Evolutionary conservation across 129 eudicot species (phyloP).

Genomic region (Tagetes patula): DNA sequence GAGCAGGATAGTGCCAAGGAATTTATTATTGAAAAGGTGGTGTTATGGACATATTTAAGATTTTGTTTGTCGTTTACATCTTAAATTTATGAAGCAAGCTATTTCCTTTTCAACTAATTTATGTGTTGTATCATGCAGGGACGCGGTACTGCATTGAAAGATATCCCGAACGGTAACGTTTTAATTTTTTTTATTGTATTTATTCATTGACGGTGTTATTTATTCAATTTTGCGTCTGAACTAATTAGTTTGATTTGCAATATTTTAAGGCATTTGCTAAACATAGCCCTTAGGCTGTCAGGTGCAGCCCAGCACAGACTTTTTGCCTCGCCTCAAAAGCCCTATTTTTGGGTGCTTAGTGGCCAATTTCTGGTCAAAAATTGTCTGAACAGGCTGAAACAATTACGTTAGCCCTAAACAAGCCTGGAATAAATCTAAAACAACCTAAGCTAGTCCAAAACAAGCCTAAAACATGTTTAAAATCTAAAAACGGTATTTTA

Average conservation of each 20-base stretch:
- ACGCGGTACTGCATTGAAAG: conserved; percentile 85
- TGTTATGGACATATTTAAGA: conserved; percentile 9
- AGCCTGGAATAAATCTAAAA: too few species aligned
- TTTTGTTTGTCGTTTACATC: conserved; percentile 23
- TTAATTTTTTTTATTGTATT: background rate
- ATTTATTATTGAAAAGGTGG: conserved; percentile 77
- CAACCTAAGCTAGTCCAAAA: too few species aligned
- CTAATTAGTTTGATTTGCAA: background rate
- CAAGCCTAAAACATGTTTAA: too few species aligned
- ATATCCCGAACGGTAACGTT: conserved; percentile 78
- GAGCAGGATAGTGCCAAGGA: conserved; percentile 69
- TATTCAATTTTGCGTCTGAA: conserved; percentile 15
- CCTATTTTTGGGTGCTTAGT: too few species aligned
- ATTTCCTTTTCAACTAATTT: conserved; percentile 13
- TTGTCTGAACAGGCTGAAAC: too few species aligned
- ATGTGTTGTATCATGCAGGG: conserved; percentile 61
- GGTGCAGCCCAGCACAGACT: too few species aligned
- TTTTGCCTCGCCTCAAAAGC: too few species aligned
- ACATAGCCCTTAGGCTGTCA: background rate
- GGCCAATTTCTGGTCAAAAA: too few species aligned
- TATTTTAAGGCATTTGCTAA: background rate
- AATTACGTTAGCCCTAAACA: too few species aligned
- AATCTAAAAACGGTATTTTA: too few species aligned
- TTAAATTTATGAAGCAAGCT: background rate
- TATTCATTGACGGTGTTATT: background rate